A percentile compares a stretch with the other conserved stretches of the same genome.
These are phyloP conservation scores for Pneumocystis murina DNA, from an alignment of 1,139 yeast species.

Conservation along the genomic window DNA sequence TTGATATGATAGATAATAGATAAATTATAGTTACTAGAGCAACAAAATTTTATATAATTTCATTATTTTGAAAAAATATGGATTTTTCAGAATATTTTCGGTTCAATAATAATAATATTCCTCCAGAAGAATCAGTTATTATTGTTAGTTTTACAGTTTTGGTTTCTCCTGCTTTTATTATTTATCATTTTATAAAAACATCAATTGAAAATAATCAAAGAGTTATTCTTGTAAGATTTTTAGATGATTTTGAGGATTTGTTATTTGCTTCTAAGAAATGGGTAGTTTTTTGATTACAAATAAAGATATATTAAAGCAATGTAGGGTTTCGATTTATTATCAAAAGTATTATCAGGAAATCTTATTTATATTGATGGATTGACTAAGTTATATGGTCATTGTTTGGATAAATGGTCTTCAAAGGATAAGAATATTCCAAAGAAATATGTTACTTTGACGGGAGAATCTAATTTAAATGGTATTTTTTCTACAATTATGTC, in stretches of 20 bases:
- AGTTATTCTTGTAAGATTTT: constrained; percentile 12
- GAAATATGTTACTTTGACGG: neutral
- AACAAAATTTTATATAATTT: neutral
- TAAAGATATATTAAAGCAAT: neutral
- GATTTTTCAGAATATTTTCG: constrained; percentile 10
- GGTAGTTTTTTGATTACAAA: constrained; percentile 3
- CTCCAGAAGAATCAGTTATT: neutral
- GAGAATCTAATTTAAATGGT: constrained; percentile 1
- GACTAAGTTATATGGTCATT: constrained; percentile 2
- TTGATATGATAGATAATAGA: neutral
- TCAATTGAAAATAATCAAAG: neutral
- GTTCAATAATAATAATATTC: constrained; percentile 3
- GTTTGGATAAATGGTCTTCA: neutral
- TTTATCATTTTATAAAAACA: neutral
- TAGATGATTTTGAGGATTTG: constrained; percentile 10
- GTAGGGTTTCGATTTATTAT: neutral
- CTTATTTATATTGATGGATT: constrained; percentile 12
- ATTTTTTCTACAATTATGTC: neutral
- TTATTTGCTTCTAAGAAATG: constrained; percentile 5
- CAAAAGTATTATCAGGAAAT: neutral
- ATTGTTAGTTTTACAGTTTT: neutral
- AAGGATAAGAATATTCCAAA: neutral
- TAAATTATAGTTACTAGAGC: neutral
- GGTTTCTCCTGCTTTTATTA: neutral
- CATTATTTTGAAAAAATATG: constrained; percentile 4